phyloP scores from a whole-genome alignment of 495 filamentous ascomycete genomes.

The Hypoxylon fuscum region DNA sequence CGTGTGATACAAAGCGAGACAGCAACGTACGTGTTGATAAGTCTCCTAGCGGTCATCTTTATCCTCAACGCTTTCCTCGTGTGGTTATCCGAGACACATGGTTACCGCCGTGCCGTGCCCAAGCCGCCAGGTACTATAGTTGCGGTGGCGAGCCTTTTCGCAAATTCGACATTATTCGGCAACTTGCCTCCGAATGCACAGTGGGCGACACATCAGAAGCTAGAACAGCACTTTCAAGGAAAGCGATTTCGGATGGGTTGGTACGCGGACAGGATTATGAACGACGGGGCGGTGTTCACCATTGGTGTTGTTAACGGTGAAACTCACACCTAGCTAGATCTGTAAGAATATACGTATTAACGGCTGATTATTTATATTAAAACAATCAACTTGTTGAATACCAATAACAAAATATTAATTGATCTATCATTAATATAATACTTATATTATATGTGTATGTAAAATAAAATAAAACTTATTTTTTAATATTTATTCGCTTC shows the following conservation, averaged over 20 bases:
- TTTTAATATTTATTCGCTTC: no score
- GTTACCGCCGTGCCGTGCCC: background rate
- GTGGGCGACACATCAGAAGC: background rate
- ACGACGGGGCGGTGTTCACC: background rate
- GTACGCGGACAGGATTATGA: background rate
- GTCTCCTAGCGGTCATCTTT: background rate
- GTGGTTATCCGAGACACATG: background rate
- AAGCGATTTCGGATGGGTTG: background rate
- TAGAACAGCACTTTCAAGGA: background rate
- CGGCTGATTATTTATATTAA: no score
- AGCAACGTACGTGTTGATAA: background rate
- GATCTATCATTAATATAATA: no score
- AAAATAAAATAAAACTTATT: no score
- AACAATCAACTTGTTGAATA: no score
- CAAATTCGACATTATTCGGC: background rate
- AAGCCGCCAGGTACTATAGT: background rate
- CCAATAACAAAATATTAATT: no score
- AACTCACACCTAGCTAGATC: no score
- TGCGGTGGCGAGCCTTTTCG: background rate
- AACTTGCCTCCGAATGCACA: background rate
- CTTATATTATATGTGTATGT: no score
- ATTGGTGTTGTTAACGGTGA: background rate
- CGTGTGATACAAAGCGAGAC: background rate
- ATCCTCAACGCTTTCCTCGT: background rate
- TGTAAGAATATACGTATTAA: no score